Evolutionary conservation across 805 yeast genomes (phyloP).

Genomic region (Blastobotrys terrestris): DNA sequence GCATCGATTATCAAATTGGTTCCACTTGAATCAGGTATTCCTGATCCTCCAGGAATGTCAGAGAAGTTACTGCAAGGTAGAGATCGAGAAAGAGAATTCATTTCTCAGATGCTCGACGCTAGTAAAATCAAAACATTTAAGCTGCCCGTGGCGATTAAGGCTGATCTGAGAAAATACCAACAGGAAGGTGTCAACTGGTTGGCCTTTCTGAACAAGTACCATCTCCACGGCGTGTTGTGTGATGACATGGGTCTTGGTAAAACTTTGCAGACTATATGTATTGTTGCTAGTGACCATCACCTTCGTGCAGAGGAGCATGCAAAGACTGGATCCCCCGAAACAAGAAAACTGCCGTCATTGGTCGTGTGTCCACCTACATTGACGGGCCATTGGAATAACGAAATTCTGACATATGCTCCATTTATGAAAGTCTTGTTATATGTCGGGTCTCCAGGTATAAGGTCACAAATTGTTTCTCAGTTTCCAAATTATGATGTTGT

Average conservation of each 20-base stretch:
- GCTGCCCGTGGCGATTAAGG: slow-evolving; percentile 86
- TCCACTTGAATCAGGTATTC: slow-evolving; percentile 95
- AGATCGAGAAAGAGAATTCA: slow-evolving; percentile 88
- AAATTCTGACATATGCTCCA: slow-evolving; percentile 83
- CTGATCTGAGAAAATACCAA: slow-evolving; percentile 89
- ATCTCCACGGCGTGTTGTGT: slow-evolving; percentile 93
- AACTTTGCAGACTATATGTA: slow-evolving; percentile 94
- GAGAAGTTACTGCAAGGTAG: slow-evolving; percentile 76
- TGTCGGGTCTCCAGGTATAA: slow-evolving; percentile 83
- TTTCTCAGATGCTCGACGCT: slow-evolving; percentile 97
- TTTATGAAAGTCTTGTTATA: slow-evolving; percentile 75
- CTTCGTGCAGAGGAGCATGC: slow-evolving; percentile 65
- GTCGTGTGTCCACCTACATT: slow-evolving; percentile 95
- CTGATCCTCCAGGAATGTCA: slow-evolving; percentile 91
- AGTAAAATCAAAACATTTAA: slow-evolving; percentile 80
- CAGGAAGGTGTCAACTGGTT: slow-evolving; percentile 99
- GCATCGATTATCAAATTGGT: slow-evolving; percentile 93
- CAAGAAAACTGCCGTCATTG: slow-evolving; percentile 71
- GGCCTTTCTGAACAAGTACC: slow-evolving; percentile 89
- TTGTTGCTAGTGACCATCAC: slow-evolving; percentile 93
- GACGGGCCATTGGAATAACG: slow-evolving; percentile 99
- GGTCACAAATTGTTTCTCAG: slow-evolving; percentile 50
- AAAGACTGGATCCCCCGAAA: slow-evolving; percentile 55
- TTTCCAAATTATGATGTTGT: slow-evolving; percentile 68
- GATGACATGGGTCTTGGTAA: slow-evolving; percentile 99